phyloP scores from a whole-genome alignment of 1,139 yeast genomes.

The Sporopachydermia cereana region DNA sequence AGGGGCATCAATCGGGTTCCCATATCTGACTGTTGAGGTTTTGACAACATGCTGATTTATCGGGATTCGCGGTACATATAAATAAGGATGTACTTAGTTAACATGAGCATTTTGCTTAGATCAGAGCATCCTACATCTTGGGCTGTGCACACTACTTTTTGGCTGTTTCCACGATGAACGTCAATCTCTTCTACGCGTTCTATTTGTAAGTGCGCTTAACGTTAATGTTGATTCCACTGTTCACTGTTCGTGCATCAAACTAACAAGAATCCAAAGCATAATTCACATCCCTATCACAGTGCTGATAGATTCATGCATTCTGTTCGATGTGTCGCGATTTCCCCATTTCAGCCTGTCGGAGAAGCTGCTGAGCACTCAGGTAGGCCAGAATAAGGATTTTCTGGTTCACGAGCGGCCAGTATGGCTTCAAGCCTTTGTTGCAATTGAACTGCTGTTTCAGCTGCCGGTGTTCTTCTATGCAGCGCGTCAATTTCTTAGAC shows the following conservation, averaged over 20 bases:
- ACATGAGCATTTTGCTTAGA: no score
- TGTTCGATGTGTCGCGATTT: slow-evolving; percentile 34
- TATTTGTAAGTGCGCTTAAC: slow-evolving; percentile 5
- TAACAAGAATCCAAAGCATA: slow-evolving; percentile 17
- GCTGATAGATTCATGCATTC: slow-evolving; percentile 61
- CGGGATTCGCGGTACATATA: no score
- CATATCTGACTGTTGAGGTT: no score
- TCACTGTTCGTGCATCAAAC: no score
- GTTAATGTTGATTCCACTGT: no score
- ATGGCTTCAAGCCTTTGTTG: slow-evolving; percentile 66
- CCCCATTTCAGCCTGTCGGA: slow-evolving; percentile 34
- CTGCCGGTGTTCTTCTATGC: slow-evolving; percentile 60
- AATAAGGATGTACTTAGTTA: no score
- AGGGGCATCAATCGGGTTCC: no score
- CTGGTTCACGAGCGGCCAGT: slow-evolving; percentile 43
- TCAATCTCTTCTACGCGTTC: slow-evolving; percentile 1
- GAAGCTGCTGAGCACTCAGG: slow-evolving; percentile 43
- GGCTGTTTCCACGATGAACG: not conserved
- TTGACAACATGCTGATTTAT: no score
- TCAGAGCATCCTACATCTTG: no score
- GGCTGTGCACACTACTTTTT: no score
- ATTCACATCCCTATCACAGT: slow-evolving; percentile 69
- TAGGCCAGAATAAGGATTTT: slow-evolving; percentile 55
- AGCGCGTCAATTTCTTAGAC: slow-evolving; percentile 18
- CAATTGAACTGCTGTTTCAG: slow-evolving; percentile 62